These are phyloP conservation scores for Mikania micrantha DNA, from an alignment of 129 eudicot species.

Conservation along the genomic window DNA sequence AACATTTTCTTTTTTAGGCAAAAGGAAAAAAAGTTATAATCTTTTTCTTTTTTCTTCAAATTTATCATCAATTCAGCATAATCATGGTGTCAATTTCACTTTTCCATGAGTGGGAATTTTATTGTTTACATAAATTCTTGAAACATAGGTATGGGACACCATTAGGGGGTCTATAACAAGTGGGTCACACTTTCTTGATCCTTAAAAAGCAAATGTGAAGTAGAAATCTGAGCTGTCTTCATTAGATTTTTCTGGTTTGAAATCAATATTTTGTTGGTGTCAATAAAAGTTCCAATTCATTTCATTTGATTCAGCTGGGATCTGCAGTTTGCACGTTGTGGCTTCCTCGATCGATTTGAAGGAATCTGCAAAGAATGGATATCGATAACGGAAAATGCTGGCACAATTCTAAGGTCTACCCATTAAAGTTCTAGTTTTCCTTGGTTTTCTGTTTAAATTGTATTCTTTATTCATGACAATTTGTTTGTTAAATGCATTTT, in stretches of 20 bases:
- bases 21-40: constrained; percentile 12
- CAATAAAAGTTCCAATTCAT: neutral
- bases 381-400: constrained; percentile 46
- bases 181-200: constrained; percentile 29
- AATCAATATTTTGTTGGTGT: neutral
- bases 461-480: neutral
- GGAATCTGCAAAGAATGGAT: constrained; percentile 37
- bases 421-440: constrained; percentile 7
- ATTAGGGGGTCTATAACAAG: constrained; percentile 22
- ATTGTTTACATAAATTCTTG: constrained; percentile 11
- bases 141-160: constrained; percentile 33
- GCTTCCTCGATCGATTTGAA: neutral
- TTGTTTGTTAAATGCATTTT: constrained; percentile 11
- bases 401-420: constrained; percentile 41
- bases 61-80: constrained; percentile 18
- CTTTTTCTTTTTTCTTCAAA: constrained; percentile 3
- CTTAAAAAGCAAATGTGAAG: constrained; percentile 23
- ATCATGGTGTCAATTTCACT: constrained; percentile 20
- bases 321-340: constrained; percentile 22
- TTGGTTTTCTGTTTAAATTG: neutral
- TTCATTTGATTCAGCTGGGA: constrained; percentile 31
- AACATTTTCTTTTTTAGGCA: constrained; percentile 4
- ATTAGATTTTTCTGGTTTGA: constrained; percentile 13
- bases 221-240: constrained; percentile 12
- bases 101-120: constrained; percentile 18